Conservation (phyloP, 2,329 filamentous ascomycete species). For the Penicillium sp. region DNA sequence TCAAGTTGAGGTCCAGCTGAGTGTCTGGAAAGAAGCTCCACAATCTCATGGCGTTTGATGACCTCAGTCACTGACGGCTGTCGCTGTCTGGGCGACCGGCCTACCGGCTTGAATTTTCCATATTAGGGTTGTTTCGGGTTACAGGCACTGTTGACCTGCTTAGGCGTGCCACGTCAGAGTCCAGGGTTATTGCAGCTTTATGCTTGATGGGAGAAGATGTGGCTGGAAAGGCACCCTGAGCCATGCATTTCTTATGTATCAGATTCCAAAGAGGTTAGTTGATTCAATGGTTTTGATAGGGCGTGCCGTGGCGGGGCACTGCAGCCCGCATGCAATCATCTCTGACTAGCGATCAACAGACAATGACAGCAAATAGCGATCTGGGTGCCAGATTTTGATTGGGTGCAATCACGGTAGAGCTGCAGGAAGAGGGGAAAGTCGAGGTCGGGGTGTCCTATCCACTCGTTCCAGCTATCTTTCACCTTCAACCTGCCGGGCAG, state of each 20-base stretch:
- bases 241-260: constrained; percentile 25
- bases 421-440: constrained; percentile 10
- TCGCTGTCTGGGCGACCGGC: neutral
- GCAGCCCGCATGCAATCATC: constrained; percentile 11
- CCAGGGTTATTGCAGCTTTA: constrained; percentile 15
- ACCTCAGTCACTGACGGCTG: constrained; percentile 2
- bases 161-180: constrained; percentile 40
- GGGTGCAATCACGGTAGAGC: constrained; percentile 11
- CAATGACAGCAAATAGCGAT: constrained; percentile 1
- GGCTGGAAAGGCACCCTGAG: constrained; percentile 13
- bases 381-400: constrained; percentile 13
- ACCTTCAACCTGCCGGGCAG: neutral
- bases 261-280: constrained; percentile 10
- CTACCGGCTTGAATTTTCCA: constrained; percentile 14
- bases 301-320: constrained; percentile 7
- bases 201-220: constrained; percentile 11
- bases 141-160: constrained; percentile 14
- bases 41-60: constrained; percentile 1
- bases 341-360: constrained; percentile 11
- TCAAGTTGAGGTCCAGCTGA: constrained; percentile 11
- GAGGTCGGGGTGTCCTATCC: constrained; percentile 4
- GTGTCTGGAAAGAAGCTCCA: neutral
- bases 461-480: neutral
- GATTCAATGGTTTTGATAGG: constrained; percentile 19
- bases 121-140: constrained; percentile 17